Base-by-base conservation (phyloP, 495 filamentous ascomycete species). In the Lophiotrema nucula region DNA sequence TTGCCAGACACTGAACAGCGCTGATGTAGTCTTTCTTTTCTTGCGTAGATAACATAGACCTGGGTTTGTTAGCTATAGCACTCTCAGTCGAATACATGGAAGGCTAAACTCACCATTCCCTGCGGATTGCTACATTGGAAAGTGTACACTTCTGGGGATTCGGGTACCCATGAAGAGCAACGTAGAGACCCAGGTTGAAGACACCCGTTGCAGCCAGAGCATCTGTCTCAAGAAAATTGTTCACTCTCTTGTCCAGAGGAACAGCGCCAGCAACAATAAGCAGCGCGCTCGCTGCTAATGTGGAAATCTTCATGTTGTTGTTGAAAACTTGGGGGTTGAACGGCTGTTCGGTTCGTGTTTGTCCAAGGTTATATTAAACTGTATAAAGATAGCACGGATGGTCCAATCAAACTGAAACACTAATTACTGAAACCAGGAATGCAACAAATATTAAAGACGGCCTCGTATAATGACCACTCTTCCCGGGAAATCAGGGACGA, bases 1-100 rank as follows among this genome's bases (percentile, higher is more conserved):
- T 58, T 58, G 81, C 77, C 4, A 91, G 64, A 62, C 88, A 90
- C 45, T 80, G 74, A 22, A 89, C 80, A 1, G 88, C 83, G 23
- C 79, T 68, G 55, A 83, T 84, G 60, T 86, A 89, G 12, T 69
- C 69, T 35, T 74, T 81, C 65, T 78, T 79, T 67, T 88, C 75
- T 0, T 37, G 1, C 8, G 53, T 33, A 12, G 65, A 63, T 5
- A 87, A 70, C 4, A 76, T 67, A 41, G 73, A 74, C 82, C 84
- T 85, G 44, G 13, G 5, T 42, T 45, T 53, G 53, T 57, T 31
- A 46, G 44, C 28, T 23, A 47, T 33, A 31, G 37, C n/a, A n/a
- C 21, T 13, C 1, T 31, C 21, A 22, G 26, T 43, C 6, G 6
- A 8, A 47, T 23, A 21, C 18, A 13, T 44, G 12, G n/a, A 23